Evolutionary conservation across 805 yeast species (phyloP).

Genomic region (Hanseniaspora clermontiae): DNA sequence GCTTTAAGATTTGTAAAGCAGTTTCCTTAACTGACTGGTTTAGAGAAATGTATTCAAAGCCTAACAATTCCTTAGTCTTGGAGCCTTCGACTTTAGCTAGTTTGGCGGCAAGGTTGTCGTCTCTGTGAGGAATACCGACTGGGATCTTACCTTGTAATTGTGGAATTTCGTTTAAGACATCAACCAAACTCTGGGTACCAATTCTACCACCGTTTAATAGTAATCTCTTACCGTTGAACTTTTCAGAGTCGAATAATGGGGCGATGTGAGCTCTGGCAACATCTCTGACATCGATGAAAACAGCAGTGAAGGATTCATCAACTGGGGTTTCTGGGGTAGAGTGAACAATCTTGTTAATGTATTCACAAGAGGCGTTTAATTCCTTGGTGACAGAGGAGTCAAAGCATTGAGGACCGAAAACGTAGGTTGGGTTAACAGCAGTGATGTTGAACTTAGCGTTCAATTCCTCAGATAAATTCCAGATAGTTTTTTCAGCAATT

Average conservation of each 20-base stretch:
- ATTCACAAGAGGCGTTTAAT: conserved; percentile 32
- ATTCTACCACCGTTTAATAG: conserved; percentile 2
- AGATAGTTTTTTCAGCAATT: conserved; percentile 39
- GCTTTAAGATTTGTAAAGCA: conserved; percentile 12
- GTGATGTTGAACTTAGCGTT: conserved; percentile 28
- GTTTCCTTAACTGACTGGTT: conserved; percentile 11
- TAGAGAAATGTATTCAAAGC: neutral
- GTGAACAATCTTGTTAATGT: conserved; percentile 21
- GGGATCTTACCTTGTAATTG: conserved; percentile 7
- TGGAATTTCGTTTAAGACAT: conserved; percentile 8
- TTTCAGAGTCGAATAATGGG: conserved; percentile 14
- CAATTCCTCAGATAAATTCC: conserved; percentile 31
- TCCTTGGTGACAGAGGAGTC: conserved; percentile 23
- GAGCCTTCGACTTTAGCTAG: neutral
- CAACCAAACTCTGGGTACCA: neutral
- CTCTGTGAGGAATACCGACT: conserved; percentile 6
- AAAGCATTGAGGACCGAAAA: conserved; percentile 37
- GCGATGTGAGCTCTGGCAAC: conserved; percentile 39
- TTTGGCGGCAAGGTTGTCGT: neutral
- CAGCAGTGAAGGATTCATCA: conserved; percentile 22
- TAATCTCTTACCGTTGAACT: conserved; percentile 22
- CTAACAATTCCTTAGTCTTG: conserved; percentile 3
- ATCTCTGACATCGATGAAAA: conserved; percentile 41
- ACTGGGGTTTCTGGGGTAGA: conserved; percentile 20
- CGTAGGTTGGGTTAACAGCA: conserved; percentile 31